Evolutionary conservation across 352 stramenopile genomes (phyloP).

Genomic region (Globisporangium parvum): DNA sequence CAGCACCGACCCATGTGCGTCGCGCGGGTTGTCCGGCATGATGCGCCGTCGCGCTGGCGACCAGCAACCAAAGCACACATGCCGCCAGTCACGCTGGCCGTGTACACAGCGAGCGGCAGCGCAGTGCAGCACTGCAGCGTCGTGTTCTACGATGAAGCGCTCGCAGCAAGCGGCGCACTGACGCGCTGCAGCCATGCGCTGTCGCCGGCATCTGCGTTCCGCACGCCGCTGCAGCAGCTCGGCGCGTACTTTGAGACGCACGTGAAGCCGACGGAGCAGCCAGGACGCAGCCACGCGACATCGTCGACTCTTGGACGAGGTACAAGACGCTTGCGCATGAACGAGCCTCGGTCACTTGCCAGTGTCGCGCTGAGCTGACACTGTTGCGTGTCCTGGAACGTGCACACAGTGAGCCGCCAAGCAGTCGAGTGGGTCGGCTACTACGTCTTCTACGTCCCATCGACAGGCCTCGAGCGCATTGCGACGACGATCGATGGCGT

Average conservation of each 20-base stretch:
- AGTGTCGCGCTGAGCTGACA: too few relatives aligned
- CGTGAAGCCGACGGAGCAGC: not conserved
- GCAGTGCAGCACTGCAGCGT: slow-evolving; percentile 13
- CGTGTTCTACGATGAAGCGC: slow-evolving; percentile 19
- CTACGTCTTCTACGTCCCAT: slow-evolving; percentile 22
- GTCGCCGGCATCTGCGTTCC: slow-evolving; percentile 6
- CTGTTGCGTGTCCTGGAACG: not conserved
- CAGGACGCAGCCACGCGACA: not conserved
- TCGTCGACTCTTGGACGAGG: too few relatives aligned
- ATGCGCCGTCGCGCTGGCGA: not conserved
- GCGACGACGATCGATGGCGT: slow-evolving; percentile 11
- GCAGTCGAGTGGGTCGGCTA: slow-evolving; percentile 11
- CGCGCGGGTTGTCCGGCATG: not conserved
- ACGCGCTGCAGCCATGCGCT: slow-evolving; percentile 9
- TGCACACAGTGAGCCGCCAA: not conserved
- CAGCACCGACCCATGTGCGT: not conserved
- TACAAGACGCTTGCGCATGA: too few relatives aligned
- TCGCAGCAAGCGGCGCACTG: slow-evolving; percentile 10
- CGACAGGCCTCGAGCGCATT: slow-evolving; percentile 14
- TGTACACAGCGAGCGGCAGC: not conserved
- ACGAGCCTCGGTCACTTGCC: too few relatives aligned
- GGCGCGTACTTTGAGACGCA: slow-evolving; percentile 9
- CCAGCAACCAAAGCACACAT: not conserved
- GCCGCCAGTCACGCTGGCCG: not conserved
- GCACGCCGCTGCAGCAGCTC: slow-evolving; percentile 6